Percentiles rank a stretch among this genome's conserved stretches.
These are phyloP conservation scores for Bruguiera parviflora DNA, from an alignment of 345 rosid species.

Conservation along the genomic window DNA sequence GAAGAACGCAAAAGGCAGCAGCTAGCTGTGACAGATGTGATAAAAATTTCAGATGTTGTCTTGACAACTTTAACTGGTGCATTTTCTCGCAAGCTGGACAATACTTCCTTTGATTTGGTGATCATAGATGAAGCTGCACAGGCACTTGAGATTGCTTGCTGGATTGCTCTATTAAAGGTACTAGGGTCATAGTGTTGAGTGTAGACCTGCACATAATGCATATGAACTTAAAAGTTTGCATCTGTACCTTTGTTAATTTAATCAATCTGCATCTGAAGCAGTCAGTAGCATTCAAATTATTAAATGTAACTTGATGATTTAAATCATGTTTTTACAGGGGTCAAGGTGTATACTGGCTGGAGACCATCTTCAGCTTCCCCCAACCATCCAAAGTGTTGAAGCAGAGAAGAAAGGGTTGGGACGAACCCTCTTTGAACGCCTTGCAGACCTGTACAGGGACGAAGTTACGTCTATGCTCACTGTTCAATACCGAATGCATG, in stretches of 20 bases:
- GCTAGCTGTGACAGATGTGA: constrained; percentile 85
- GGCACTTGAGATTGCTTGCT: constrained; percentile 96
- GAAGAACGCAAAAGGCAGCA: constrained; percentile 98
- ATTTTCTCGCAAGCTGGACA: constrained; percentile 61
- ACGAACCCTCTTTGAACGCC: constrained; percentile 89
- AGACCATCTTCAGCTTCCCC: constrained; percentile 97
- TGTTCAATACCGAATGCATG: constrained; percentile 97
- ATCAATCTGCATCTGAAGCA: not conserved
- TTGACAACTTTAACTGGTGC: constrained; percentile 94
- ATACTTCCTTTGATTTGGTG: constrained; percentile 76
- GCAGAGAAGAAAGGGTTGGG: constrained; percentile 96
- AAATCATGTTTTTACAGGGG: constrained; percentile 39
- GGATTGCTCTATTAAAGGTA: constrained; percentile 89
- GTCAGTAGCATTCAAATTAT: not conserved
- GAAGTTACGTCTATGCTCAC: constrained; percentile 85
- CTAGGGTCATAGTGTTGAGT: not conserved
- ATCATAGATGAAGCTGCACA: constrained; percentile 98
- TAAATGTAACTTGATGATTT: constrained; percentile 2
- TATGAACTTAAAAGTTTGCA: not conserved
- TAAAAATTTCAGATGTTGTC: constrained; percentile 75
- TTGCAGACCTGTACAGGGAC: constrained; percentile 73
- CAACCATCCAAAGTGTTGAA: constrained; percentile 86
- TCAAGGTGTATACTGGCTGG: constrained; percentile 92
- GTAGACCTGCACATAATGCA: not conserved
- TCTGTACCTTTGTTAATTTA: too few species aligned